phyloP scores from a whole-genome alignment of 2,329 filamentous ascomycete genomes.

The Knufia petricola region DNA sequence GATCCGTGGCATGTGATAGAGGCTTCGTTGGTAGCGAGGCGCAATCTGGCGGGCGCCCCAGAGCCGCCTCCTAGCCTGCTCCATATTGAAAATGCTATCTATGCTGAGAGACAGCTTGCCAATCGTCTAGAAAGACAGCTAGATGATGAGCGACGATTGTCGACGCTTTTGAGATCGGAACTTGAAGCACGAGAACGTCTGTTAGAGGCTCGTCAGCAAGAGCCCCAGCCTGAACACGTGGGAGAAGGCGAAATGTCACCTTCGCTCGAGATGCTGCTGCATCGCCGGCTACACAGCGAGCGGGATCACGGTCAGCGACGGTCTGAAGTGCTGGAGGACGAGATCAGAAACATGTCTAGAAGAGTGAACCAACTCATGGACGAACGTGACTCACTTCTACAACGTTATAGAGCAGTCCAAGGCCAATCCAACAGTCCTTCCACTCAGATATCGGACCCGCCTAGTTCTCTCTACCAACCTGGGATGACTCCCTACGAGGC shows the following conservation, averaged over 20 bases:
- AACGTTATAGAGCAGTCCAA: not conserved
- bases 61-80: slow-evolving; percentile 11
- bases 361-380: slow-evolving; percentile 5
- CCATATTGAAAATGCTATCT: slow-evolving; percentile 19
- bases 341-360: slow-evolving; percentile 12
- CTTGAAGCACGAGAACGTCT: slow-evolving; percentile 20
- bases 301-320: slow-evolving; percentile 16
- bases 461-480: slow-evolving; percentile 10
- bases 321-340: slow-evolving; percentile 16
- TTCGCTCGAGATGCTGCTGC: slow-evolving; percentile 17
- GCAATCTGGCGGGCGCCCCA: slow-evolving; percentile 7
- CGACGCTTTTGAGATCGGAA: slow-evolving; percentile 17
- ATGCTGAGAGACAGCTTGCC: slow-evolving; percentile 17
- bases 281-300: slow-evolving; percentile 16
- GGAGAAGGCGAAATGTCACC: slow-evolving; percentile 10
- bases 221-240: slow-evolving; percentile 9
- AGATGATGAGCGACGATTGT: slow-evolving; percentile 19
- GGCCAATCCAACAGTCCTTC: slow-evolving; percentile 3
- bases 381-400: slow-evolving; percentile 3
- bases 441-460: slow-evolving; percentile 16
- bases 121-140: slow-evolving; percentile 19
- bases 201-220: slow-evolving; percentile 9
- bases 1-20: slow-evolving; percentile 21
- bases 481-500: slow-evolving; percentile 7
- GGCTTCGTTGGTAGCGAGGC: slow-evolving; percentile 16